Percentiles rank a stretch among this genome's conserved stretches.
Conservation (phyloP, 2,329 filamentous ascomycete genomes). For the Stagonosporopsis chrysanthemi region DNA sequence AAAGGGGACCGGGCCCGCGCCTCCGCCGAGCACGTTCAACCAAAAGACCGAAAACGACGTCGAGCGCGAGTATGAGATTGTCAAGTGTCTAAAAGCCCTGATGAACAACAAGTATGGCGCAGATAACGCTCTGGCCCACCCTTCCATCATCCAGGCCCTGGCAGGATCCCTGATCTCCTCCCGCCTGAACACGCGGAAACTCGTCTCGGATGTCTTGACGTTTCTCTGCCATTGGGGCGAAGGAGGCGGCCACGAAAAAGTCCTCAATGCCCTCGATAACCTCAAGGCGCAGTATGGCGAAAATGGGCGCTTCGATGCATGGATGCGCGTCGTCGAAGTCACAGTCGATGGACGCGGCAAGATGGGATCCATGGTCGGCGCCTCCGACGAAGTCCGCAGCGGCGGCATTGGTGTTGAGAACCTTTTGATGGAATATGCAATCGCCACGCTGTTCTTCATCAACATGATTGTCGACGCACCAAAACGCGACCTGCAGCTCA, state of each 20-base stretch:
- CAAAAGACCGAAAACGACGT: constrained; percentile 76
- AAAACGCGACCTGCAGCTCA: constrained; percentile 84
- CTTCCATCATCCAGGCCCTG: constrained; percentile 87
- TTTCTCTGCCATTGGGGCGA: constrained; percentile 95
- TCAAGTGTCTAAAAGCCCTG: constrained; percentile 94
- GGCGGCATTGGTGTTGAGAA: constrained; percentile 99
- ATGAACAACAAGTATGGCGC: constrained; percentile 99
- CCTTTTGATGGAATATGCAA: constrained; percentile 97
- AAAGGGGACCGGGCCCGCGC: constrained; percentile 75
- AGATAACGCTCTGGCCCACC: constrained; percentile 89
- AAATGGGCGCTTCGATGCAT: constrained; percentile 94
- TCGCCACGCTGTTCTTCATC: constrained; percentile 91
- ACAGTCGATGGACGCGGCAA: constrained; percentile 96
- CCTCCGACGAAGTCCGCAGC: constrained; percentile 93
- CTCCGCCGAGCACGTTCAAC: constrained; percentile 60
- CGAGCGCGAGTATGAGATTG: constrained; percentile 93
- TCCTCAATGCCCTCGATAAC: constrained; percentile 90
- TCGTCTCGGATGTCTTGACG: constrained; percentile 94
- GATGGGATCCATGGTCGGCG: constrained; percentile 97
- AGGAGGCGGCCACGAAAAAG: constrained; percentile 88
- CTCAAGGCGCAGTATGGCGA: constrained; percentile 88
- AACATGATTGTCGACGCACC: constrained; percentile 96
- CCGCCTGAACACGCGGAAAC: constrained; percentile 87
- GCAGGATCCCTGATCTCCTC: constrained; percentile 87
- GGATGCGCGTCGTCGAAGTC: constrained; percentile 98